phyloP scores from a whole-genome alignment of 2,329 filamentous ascomycete species.

The Hirsutella rhossiliensis region DNA sequence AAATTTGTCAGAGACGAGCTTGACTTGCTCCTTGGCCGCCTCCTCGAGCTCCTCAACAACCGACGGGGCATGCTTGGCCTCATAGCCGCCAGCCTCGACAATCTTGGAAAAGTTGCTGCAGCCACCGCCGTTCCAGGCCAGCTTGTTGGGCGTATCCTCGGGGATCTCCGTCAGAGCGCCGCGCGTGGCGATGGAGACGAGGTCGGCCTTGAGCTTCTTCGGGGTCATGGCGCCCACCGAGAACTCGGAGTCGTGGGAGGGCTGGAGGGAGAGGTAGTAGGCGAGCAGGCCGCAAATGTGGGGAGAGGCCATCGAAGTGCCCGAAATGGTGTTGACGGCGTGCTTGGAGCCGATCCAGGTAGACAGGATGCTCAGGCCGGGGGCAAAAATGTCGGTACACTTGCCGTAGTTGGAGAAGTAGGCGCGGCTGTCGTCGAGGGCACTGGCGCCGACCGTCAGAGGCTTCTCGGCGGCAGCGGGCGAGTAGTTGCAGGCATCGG shows the following conservation, averaged over 20 bases:
- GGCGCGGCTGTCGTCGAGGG: slow-evolving; percentile 85
- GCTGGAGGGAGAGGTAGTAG: slow-evolving; percentile 96
- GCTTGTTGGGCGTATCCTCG: slow-evolving; percentile 77
- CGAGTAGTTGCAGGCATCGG: slow-evolving; percentile 98
- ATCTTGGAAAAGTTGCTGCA: slow-evolving; percentile 84
- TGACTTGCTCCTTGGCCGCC: slow-evolving; percentile 48
- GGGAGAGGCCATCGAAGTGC: slow-evolving; percentile 97
- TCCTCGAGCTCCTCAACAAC: slow-evolving; percentile 48
- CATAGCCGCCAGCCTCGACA: slow-evolving; percentile 61
- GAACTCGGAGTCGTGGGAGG: slow-evolving; percentile 78
- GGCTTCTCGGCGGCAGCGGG: slow-evolving; percentile 85
- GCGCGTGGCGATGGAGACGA: slow-evolving; percentile 73
- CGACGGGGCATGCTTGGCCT: slow-evolving; percentile 31
- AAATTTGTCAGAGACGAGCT: slow-evolving; percentile 43
- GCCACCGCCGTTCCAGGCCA: slow-evolving; percentile 98
- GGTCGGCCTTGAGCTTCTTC: slow-evolving; percentile 81
- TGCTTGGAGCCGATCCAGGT: slow-evolving; percentile 98
- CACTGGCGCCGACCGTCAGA: slow-evolving; percentile 91
- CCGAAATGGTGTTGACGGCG: slow-evolving; percentile 97
- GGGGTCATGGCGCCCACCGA: slow-evolving; percentile 82
- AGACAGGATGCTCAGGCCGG: slow-evolving; percentile 90
- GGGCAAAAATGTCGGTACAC: slow-evolving; percentile 98
- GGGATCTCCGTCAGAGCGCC: slow-evolving; percentile 73
- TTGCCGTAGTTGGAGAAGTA: slow-evolving; percentile 99
- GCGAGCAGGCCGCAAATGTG: slow-evolving; percentile 93